Conservation (phyloP, 2,329 filamentous ascomycete genomes). For the Plenodomus lindquistii region DNA sequence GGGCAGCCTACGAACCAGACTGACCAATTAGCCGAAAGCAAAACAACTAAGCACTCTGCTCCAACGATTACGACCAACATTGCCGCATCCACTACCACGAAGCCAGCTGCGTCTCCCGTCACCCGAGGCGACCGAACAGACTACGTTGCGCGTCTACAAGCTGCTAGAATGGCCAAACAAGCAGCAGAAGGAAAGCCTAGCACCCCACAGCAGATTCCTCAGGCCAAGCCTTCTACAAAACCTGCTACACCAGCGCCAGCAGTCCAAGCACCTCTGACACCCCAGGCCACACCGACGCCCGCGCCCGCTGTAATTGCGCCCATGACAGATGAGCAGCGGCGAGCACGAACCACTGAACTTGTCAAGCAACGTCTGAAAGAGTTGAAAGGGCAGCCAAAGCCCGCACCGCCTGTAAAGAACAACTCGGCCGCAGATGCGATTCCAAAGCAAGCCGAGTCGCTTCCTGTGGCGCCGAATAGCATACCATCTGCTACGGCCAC, state of each 20-base stretch:
- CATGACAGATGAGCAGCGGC: constrained; percentile 44
- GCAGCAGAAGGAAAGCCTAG: constrained; percentile 23
- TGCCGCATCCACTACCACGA: constrained; percentile 9
- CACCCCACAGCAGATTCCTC: constrained; percentile 24
- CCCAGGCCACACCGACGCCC: not conserved
- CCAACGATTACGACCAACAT: constrained; percentile 29
- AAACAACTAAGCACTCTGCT: constrained; percentile 11
- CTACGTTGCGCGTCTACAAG: constrained; percentile 74
- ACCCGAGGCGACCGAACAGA: constrained; percentile 69
- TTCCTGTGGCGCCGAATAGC: not conserved
- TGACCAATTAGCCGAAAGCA: not conserved
- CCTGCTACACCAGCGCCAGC: constrained; percentile 10
- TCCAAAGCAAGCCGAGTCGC: not conserved
- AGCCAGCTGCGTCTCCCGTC: constrained; percentile 17
- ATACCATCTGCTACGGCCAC: constrained; percentile 6
- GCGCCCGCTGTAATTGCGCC: constrained; percentile 10
- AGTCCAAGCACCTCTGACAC: constrained; percentile 17
- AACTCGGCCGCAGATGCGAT: constrained; percentile 9
- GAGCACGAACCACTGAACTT: constrained; percentile 71
- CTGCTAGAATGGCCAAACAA: constrained; percentile 66
- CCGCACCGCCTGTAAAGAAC: constrained; percentile 9
- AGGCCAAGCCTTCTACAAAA: constrained; percentile 5
- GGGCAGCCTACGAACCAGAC: constrained; percentile 8
- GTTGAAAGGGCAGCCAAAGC: constrained; percentile 32
- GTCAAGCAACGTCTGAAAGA: constrained; percentile 79